Percentiles rank a stretch among this genome's conserved stretches.
Evolutionary conservation across 1,284 basidiomycete species (phyloP).

Genomic region (Pyrrhoderma noxium): DNA sequence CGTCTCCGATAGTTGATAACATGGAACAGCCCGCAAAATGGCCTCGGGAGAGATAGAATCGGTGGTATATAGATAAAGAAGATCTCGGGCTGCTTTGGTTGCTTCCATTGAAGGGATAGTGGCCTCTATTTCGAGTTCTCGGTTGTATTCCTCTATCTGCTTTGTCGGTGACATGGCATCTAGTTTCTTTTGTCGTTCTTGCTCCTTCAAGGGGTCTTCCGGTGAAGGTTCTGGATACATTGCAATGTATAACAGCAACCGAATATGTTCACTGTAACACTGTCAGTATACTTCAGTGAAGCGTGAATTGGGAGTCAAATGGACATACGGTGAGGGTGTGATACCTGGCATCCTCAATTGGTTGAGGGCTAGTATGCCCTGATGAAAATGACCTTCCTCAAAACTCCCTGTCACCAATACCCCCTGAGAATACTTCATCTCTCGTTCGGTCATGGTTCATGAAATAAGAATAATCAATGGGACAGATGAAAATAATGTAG

Average conservation of each 20-base stretch:
- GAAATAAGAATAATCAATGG: background rate
- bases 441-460: constrained; percentile 6
- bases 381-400: constrained; percentile 66
- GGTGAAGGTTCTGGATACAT: constrained; percentile 44
- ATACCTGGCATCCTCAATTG: constrained; percentile 48
- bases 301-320: background rate
- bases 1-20: constrained; percentile 27
- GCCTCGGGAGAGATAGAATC: constrained; percentile 48
- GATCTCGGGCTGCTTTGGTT: constrained; percentile 41
- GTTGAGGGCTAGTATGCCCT: constrained; percentile 51
- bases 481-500: no score
- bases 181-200: constrained; percentile 27
- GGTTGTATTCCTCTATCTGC: constrained; percentile 32
- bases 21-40: constrained; percentile 49
- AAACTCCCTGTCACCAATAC: constrained; percentile 60
- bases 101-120: constrained; percentile 34
- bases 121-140: constrained; percentile 34
- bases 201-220: constrained; percentile 20
- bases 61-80: constrained; percentile 46
- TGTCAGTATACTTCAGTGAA: background rate
- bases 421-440: constrained; percentile 45
- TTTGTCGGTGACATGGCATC: constrained; percentile 30
- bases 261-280: constrained; percentile 45
- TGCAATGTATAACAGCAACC: constrained; percentile 60
- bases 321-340: constrained; percentile 47